These are phyloP conservation scores for Vanrija sp. DNA, from an alignment of 1,284 basidiomycete species.

Conservation along the genomic window DNA sequence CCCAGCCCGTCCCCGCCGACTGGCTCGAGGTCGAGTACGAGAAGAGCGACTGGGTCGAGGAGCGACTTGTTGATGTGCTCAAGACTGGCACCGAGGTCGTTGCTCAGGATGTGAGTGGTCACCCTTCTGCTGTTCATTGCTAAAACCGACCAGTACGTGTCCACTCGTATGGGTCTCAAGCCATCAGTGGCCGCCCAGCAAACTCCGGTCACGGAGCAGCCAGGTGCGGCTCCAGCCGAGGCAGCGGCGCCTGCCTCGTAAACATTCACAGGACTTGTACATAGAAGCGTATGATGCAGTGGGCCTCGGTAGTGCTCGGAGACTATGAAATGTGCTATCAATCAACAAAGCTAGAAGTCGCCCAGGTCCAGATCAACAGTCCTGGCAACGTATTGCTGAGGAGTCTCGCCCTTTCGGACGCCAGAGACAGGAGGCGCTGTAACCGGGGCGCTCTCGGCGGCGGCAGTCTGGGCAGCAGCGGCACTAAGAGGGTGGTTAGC, in stretches of 20 bases:
- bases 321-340: too few relatives aligned
- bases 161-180: constrained; percentile 48
- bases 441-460: constrained; percentile 10
- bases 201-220: neutral
- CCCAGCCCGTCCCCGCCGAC: constrained; percentile 70
- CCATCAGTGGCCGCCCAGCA: constrained; percentile 13
- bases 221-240: too few relatives aligned
- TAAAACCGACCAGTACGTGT: constrained; percentile 37
- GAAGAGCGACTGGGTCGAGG: constrained; percentile 88
- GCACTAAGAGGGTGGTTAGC: neutral
- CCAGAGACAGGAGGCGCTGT: constrained; percentile 23
- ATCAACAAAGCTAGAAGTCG: constrained; percentile 44
- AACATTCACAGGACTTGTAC: too few relatives aligned
- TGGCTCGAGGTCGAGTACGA: constrained; percentile 88
- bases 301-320: too few relatives aligned
- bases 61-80: constrained; percentile 78
- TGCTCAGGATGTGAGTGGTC: constrained; percentile 63
- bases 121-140: neutral
- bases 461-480: neutral
- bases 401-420: constrained; percentile 40
- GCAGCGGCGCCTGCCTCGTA: too few relatives aligned
- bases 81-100: constrained; percentile 75
- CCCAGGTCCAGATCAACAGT: constrained; percentile 50
- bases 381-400: constrained; percentile 46
- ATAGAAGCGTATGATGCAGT: too few relatives aligned